phyloP scores from a whole-genome alignment of 108 stramenopile species.

The Fragilaria radians region DNA sequence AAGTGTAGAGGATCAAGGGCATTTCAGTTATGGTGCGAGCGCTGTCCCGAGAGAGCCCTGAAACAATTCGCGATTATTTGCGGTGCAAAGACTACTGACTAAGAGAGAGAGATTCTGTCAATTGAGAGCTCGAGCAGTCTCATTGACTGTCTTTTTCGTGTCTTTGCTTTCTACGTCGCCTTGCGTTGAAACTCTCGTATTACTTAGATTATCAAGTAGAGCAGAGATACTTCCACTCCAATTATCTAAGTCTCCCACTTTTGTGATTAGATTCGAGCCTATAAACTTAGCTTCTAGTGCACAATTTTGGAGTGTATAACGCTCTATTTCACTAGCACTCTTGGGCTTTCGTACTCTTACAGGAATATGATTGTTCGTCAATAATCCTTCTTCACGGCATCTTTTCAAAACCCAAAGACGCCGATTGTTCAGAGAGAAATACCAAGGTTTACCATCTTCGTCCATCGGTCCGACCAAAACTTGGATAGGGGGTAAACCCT shows the following conservation, averaged over 20 bases:
- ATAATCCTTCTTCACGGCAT: conserved; percentile 64
- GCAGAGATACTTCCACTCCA: too few relatives aligned
- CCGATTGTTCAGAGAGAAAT: conserved; percentile 90
- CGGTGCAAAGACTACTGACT: too few relatives aligned
- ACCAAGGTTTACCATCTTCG: conserved; percentile 63
- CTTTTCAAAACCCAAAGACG: conserved; percentile 87
- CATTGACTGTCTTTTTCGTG: too few relatives aligned
- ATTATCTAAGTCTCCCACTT: too few relatives aligned
- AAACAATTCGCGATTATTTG: conserved; percentile 9
- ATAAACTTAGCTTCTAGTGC: conserved; percentile 62
- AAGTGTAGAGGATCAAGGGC: conserved; percentile 1
- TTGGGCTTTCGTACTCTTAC: conserved; percentile 65
- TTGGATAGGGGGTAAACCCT: conserved; percentile 85
- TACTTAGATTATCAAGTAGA: too few relatives aligned
- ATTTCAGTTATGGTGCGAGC: conserved; percentile 13
- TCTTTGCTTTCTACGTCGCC: too few relatives aligned
- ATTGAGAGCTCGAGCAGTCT: too few relatives aligned
- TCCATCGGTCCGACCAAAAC: conserved; percentile 57
- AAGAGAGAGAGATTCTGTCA: too few relatives aligned
- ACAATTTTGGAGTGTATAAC: conserved; percentile 75
- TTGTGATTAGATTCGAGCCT: too few relatives aligned
- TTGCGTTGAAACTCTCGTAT: too few relatives aligned
- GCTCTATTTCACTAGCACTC: conserved; percentile 45
- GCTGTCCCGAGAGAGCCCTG: conserved; percentile 6
- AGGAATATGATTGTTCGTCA: conserved; percentile 36